A percentile compares a stretch with the other conserved stretches of the same genome.
These are phyloP conservation scores for Aureobasidium leucospermi DNA, from an alignment of 2,329 filamentous ascomycete species.

Conservation along the genomic window DNA sequence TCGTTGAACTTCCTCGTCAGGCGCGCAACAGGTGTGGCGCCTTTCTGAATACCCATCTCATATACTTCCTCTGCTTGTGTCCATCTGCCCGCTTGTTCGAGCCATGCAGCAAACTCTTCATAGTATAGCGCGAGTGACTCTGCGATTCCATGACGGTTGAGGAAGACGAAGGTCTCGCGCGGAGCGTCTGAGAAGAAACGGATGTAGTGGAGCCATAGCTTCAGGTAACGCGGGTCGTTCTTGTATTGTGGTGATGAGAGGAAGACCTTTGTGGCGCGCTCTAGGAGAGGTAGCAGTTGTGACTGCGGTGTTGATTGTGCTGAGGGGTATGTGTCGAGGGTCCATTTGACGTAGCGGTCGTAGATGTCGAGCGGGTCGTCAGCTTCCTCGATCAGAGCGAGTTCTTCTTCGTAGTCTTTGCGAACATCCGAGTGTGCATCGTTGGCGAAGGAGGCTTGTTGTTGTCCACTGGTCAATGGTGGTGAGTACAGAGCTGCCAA, in stretches of 20 bases:
- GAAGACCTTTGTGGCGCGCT: constrained; percentile 87
- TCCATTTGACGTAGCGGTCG: constrained; percentile 96
- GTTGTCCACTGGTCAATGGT: constrained; percentile 27
- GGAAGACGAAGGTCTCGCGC: constrained; percentile 83
- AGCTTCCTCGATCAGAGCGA: constrained; percentile 70
- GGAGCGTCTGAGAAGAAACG: constrained; percentile 88
- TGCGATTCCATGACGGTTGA: constrained; percentile 81
- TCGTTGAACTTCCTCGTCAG: constrained; percentile 85
- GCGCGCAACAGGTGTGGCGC: constrained; percentile 74
- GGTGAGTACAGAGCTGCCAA: constrained; percentile 73
- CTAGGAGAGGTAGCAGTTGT: constrained; percentile 80
- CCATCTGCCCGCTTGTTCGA: constrained; percentile 79
- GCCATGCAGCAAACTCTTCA: constrained; percentile 91
- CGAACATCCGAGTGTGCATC: constrained; percentile 73
- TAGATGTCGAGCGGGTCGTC: constrained; percentile 95
- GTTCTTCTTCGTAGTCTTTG: constrained; percentile 77
- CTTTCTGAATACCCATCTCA: constrained; percentile 77
- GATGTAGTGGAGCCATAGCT: constrained; percentile 91
- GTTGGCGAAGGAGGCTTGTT: constrained; percentile 41
- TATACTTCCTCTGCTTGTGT: constrained; percentile 92
- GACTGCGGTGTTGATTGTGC: constrained; percentile 87
- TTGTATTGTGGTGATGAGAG: constrained; percentile 81
- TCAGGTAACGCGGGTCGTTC: constrained; percentile 89
- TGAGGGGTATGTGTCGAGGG: constrained; percentile 86
- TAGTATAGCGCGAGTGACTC: constrained; percentile 87